A percentile compares a stretch with the other conserved stretches of the same genome.
Evolutionary conservation across 495 filamentous ascomycete genomes (phyloP).

Genomic region (Delitschia confertaspora): DNA sequence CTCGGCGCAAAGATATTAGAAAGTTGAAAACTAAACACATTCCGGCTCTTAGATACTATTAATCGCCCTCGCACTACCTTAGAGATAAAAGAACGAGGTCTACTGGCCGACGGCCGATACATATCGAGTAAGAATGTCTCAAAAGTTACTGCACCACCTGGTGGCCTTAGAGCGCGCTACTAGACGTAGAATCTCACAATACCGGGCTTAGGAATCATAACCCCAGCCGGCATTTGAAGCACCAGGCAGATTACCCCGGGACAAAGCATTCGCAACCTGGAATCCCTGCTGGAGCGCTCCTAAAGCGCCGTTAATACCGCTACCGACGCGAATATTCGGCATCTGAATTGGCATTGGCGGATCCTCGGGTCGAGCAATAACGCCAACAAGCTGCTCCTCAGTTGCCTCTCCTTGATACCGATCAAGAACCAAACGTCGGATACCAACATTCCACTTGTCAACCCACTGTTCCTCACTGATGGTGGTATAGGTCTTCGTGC

Average conservation of each 20-base stretch:
- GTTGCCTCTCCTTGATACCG: conserved; percentile 24
- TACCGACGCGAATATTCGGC: conserved; percentile 19
- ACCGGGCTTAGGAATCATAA: conserved; percentile 19
- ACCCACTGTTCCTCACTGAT: conserved; percentile 29
- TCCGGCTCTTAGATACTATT: no score
- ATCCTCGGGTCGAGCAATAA: conserved; percentile 18
- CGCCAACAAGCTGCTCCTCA: conserved; percentile 10
- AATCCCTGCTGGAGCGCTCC: conserved; percentile 22
- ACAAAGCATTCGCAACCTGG: conserved; percentile 19
- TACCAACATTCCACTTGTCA: conserved; percentile 24
- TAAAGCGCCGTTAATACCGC: conserved; percentile 26
- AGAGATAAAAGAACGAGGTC: no score
- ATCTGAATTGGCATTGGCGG: conserved; percentile 21
- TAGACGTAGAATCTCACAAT: no score
- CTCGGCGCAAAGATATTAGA: no score
- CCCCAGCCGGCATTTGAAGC: conserved; percentile 23
- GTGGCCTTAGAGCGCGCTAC: no score
- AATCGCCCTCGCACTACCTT: no score
- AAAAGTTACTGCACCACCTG: no score
- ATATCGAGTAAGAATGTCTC: no score
- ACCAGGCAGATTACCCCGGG: conserved; percentile 7
- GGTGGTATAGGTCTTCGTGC: conserved; percentile 35
- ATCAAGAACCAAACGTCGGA: conserved; percentile 22
- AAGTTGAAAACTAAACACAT: no score
- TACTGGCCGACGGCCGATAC: no score